Conservation (phyloP, 2,329 filamentous ascomycete genomes). For the Stagonosporopsis vannaccii region DNA sequence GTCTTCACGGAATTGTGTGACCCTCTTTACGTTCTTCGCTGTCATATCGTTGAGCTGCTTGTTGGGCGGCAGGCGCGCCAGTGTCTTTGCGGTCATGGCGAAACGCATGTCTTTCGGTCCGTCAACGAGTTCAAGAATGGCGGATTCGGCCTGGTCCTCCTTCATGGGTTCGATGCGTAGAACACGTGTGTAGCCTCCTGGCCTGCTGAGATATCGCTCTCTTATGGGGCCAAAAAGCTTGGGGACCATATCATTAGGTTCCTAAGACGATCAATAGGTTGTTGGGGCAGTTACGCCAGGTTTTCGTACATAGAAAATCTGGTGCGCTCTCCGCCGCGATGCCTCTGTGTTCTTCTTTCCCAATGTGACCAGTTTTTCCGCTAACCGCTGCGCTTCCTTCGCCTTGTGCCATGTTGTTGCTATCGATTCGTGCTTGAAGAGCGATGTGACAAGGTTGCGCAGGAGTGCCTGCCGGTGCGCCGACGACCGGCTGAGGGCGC, state of each 20-base stretch:
- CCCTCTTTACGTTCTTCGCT: slow-evolving; percentile 79
- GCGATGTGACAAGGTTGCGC: slow-evolving; percentile 93
- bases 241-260: slow-evolving; percentile 72
- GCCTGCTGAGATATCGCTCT: slow-evolving; percentile 77
- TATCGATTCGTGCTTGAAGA: slow-evolving; percentile 92
- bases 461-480: slow-evolving; percentile 90
- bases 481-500: slow-evolving; percentile 84
- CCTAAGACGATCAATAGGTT: slow-evolving; percentile 56
- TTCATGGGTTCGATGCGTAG: slow-evolving; percentile 90
- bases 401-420: slow-evolving; percentile 95
- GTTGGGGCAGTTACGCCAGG: slow-evolving; percentile 11
- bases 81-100: slow-evolving; percentile 86
- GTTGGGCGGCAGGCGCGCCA: slow-evolving; percentile 68
- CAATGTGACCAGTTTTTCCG: slow-evolving; percentile 92
- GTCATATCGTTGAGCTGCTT: slow-evolving; percentile 74
- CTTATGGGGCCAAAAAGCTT: slow-evolving; percentile 89
- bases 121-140: slow-evolving; percentile 94
- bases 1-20: slow-evolving; percentile 74
- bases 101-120: slow-evolving; percentile 93
- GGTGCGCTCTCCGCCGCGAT: slow-evolving; percentile 74
- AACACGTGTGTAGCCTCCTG: slow-evolving; percentile 94
- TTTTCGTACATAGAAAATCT: slow-evolving; percentile 81
- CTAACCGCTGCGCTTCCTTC: slow-evolving; percentile 92
- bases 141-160: slow-evolving; percentile 84
- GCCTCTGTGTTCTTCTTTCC: slow-evolving; percentile 93